phyloP scores from a whole-genome alignment of 139 green algal species.

The Pseudopediastrum boryanum region DNA sequence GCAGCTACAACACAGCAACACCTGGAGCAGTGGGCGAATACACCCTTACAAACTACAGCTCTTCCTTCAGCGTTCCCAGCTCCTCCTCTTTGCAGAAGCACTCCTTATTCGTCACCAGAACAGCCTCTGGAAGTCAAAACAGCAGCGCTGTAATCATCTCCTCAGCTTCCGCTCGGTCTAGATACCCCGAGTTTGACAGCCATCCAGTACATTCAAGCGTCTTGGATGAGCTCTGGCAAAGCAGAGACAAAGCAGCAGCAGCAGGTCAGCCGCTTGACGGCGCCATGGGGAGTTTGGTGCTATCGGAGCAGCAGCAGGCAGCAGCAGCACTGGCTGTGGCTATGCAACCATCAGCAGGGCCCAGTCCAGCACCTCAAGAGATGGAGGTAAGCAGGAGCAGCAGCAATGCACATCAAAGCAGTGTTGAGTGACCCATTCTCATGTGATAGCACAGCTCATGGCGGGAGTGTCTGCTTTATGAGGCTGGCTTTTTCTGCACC shows the following conservation, averaged over 20 bases:
- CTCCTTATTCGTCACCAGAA: conserved; percentile 46
- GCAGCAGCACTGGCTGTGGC: conserved; percentile 35
- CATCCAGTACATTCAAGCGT: conserved; percentile 32
- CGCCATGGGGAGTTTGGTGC: background rate
- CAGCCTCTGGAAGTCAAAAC: background rate
- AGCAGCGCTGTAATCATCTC: background rate
- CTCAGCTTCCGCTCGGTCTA: conserved; percentile 11
- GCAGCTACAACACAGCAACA: background rate
- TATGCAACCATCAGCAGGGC: conserved; percentile 41
- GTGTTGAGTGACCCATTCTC: too few relatives aligned
- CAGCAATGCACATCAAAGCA: too few relatives aligned
- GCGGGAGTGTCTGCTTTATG: too few relatives aligned
- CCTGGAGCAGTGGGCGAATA: conserved; percentile 2
- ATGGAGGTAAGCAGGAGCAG: too few relatives aligned
- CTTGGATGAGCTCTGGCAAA: background rate
- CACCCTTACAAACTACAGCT: background rate
- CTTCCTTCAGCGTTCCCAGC: conserved; percentile 12
- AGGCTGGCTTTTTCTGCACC: too few relatives aligned
- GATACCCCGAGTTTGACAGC: conserved; percentile 61
- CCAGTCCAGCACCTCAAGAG: conserved; percentile 74
- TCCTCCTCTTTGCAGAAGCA: conserved; percentile 44
- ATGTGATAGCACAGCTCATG: too few relatives aligned
- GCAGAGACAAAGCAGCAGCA: background rate
- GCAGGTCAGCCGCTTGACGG: background rate
- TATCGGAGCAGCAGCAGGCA: conserved; percentile 31